Base-by-base conservation (phyloP, 768 basidiomycete genomes). In the Pleurotus salmoneostramineus region DNA sequence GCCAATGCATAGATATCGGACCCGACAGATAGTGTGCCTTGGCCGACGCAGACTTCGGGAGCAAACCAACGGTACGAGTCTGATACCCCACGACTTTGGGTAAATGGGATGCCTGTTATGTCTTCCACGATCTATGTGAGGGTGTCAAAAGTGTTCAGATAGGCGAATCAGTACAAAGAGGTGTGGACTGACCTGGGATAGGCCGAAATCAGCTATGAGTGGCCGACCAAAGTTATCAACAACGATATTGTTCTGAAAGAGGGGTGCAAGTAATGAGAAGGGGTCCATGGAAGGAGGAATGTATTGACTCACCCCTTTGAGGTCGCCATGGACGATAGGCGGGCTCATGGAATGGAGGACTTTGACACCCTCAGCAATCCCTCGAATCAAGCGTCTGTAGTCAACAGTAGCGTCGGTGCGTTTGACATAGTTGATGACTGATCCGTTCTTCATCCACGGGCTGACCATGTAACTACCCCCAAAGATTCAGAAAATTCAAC, bases 361-460 rank as follows among this genome's bases (percentile, higher is more conserved):
- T 46, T 74, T 65, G 32, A 83, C 63, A 7, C 83, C 83, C 36
- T 70, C 63, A 32, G 75, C 72, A 33, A 83, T 77, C 5, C 77
- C 73, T 47, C 66, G 60, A 50, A 82, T 81, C 68, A 83, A 66
- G 27, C 68, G 63, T 33, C 63, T 42, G 58, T 83, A 79, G 60
- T 84, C 72, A n/a, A 77, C 69, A 34, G 50, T 34, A 34, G 60
- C 57, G 17, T 78, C 75, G 48, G 73, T 67, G 45, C 46, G 27
- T 50, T 74, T 76, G 40, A 81, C 75, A 61, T 80, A 84, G 14
- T 71, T 72, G 48, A 82, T 63, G 12, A 77, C 78, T 46, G 75
- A 79, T 36, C 83, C 83, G 52, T 83, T 76, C 27, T 69, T 66
- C 65, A 80, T 79, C 83, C 83, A 84, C 21, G 82, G 83, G 61